Evolutionary conservation across 1,284 basidiomycete species (phyloP), one percentile per base, ranked within the genome.

Genomic region (Stygiomarasmius scandens): DNA sequence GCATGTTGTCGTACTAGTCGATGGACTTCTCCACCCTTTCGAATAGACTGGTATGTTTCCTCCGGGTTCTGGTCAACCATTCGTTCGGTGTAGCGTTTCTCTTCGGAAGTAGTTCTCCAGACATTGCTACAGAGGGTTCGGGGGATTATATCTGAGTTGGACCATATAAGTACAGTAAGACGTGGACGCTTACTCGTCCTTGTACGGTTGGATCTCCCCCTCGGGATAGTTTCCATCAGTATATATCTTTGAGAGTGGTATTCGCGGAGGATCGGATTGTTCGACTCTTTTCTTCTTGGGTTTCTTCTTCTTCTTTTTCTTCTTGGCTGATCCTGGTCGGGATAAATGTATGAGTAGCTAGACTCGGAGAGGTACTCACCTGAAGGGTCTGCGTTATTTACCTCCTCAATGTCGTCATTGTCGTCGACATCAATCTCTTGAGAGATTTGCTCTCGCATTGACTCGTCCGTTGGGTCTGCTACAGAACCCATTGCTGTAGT

Each of bases 241-340:
- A 79, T 93, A 98, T 61, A 98, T 82, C 71, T 95, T 96, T 61
- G 90, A 90, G 62, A 99, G 73, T 2, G 93, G 93, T 20, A 97
- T 80, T 22, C 93, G 85, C 16, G 96, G 96, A 19, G 97, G 96
- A 53, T 95, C 93, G 14, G 86, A 87, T 77, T 98, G 96, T 61
- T 85, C 80, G 12, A 68, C 60, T 69, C 85, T 87, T 75, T 92
- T 93, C 82, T 93, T 94, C 75, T 93, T 94, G 43, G 86, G 70
- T 75, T 94, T 96, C 74, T 93, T 94, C 80, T 97, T 97, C 72
- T 96, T 97, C 80, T 93, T 93, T 74, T 92, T 93, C 74, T 92
- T 93, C 71, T 89, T 89, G 44, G 67, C 74, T 55, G 80, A 76
- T 19, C 72, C 77, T 79, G 44, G n/a, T 32, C 29, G 29, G 34